Evolutionary conservation across 306 rosid genomes (phyloP), one percentile per base, ranked within the genome.

Genomic region (Parietaria judaica): DNA sequence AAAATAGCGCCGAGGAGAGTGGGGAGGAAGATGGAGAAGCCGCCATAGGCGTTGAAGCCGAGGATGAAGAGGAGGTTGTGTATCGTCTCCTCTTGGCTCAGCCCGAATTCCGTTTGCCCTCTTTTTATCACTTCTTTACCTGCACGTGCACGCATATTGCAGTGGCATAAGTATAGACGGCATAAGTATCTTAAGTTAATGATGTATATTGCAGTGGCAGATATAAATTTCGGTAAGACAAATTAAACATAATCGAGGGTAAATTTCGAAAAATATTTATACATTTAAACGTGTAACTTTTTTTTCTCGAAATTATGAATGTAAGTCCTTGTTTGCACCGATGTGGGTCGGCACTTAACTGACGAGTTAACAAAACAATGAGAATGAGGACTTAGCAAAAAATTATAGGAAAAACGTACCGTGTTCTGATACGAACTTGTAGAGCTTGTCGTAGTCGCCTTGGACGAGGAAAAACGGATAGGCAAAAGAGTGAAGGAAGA

Each of bases 1-100:
- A 72, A 78, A 10, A 94, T 47, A 7, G 70, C 7, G 0, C 66
- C 68, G 43, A 94, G 48, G 16, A 94, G 68, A 62, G 64, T 37
- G 0, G 99, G 97, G 0, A 94, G 68, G 63, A 84, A 88, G 49
- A 94, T 16, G 10, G 95, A 72, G 64, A 94, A 94, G 7, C 99
- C 97, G 3, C 99, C 99, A 48, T 67, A 94, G 5, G 95, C 80
- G 37, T 94, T 88, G 89, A 94, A 94, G 17, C 99, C 99, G 41
- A 94, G 49, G 11, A 81, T 35, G 70, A 94, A 94, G 5, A 94
- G 73, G 49, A 94, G 66, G 78, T 94, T 88, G 81, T 94, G 90
- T 47, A 94, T 84, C 5, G 77, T 65, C 35, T 86, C 90, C 1
- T 84, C 85, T 68, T 75, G 36, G 16, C 51, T 81, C 74, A 94